Evolutionary conservation across 768 basidiomycete genomes (phyloP).

Genomic region (Heimioporus sp.): DNA sequence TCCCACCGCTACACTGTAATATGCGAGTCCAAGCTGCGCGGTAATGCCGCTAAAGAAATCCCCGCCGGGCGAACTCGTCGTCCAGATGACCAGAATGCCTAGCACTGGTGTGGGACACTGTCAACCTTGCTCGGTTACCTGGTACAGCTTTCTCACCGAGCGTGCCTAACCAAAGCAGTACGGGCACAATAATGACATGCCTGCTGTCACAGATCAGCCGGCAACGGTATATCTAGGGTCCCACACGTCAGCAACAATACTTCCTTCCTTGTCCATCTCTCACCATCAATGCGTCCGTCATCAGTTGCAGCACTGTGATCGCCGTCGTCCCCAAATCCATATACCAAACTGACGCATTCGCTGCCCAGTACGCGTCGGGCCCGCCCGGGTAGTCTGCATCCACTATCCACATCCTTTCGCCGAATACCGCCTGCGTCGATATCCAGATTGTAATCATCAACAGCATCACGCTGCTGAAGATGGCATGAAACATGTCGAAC

Average conservation of each 20-base stretch:
- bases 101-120: conserved; percentile 8
- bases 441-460: conserved; percentile 34
- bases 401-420: conserved; percentile 37
- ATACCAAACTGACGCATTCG: conserved; percentile 27
- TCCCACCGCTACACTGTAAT: conserved; percentile 18
- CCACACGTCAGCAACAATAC: not conserved
- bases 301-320: conserved; percentile 30
- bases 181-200: conserved; percentile 17
- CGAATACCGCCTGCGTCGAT: conserved; percentile 28
- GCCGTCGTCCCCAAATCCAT: conserved; percentile 30
- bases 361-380: conserved; percentile 30
- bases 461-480: conserved; percentile 27
- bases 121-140: not conserved
- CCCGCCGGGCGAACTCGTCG: conserved; percentile 14
- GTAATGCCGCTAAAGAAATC: conserved; percentile 18
- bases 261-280: not conserved
- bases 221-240: conserved; percentile 37
- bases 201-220: conserved; percentile 30
- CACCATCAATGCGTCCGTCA: conserved; percentile 40
- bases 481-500: conserved; percentile 18
- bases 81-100: conserved; percentile 13
- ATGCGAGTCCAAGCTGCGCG: conserved; percentile 15
- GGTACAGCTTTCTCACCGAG: conserved; percentile 18
- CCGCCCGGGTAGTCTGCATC: conserved; percentile 34
- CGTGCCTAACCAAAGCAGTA: conserved; percentile 20